phyloP scores from a whole-genome alignment of 2,329 filamentous ascomycete species.

The Colletotrichum tanaceti region DNA sequence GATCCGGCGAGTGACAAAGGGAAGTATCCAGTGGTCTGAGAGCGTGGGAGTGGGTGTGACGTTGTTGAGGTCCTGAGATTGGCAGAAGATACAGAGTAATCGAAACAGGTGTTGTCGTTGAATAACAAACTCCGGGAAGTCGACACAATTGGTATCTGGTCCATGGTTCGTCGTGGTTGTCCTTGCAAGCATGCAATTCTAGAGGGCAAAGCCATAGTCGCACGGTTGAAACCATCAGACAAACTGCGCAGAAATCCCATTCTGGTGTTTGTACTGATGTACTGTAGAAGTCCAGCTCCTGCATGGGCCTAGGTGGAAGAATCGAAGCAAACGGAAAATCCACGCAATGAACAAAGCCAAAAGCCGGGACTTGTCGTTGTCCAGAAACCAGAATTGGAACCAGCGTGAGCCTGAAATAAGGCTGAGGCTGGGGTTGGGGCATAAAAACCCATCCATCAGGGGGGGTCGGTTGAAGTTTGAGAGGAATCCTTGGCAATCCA shows the following conservation, averaged over 20 bases:
- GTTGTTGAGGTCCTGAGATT: background rate
- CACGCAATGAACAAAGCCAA: slow-evolving; percentile 33
- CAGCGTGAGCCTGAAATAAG: slow-evolving; percentile 26
- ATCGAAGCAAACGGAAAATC: slow-evolving; percentile 35
- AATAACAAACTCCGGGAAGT: no score
- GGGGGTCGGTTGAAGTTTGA: background rate
- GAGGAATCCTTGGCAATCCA: slow-evolving; percentile 11
- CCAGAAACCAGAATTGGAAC: background rate
- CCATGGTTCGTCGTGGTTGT: background rate
- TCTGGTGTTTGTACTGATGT: background rate
- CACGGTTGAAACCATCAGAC: background rate
- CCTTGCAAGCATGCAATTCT: background rate
- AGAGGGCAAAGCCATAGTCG: background rate
- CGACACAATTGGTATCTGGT: background rate
- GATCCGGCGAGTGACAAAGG: slow-evolving; percentile 11
- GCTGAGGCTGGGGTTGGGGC: slow-evolving; percentile 12
- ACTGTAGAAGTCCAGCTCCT: background rate
- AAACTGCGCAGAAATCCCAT: background rate
- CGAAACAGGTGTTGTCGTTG: no score
- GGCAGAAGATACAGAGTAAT: background rate
- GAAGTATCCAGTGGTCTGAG: background rate
- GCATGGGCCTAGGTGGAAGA: background rate
- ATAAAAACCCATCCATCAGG: background rate
- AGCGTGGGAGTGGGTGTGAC: background rate
- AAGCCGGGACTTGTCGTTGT: slow-evolving; percentile 1